Evolutionary conservation across 495 filamentous ascomycete genomes (phyloP).

Genomic region (Hypoxylon lenormandii): DNA sequence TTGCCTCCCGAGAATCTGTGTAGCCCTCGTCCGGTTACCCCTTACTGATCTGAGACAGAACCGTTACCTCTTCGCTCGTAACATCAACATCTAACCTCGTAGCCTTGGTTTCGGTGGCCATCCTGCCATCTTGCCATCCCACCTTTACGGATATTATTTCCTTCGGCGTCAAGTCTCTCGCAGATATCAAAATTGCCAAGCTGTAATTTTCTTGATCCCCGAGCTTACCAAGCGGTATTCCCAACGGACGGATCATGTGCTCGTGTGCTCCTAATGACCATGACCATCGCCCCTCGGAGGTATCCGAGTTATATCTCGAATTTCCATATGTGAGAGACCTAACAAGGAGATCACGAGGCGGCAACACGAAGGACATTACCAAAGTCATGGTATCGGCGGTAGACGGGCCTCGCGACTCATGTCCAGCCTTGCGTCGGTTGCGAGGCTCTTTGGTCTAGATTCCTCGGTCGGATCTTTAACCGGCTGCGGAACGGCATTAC

Average conservation of each 20-base stretch:
- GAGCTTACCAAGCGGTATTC: conserved; percentile 12
- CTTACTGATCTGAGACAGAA: conserved; percentile 36
- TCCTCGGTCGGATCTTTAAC: conserved; percentile 17
- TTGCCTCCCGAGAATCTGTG: conserved; percentile 46
- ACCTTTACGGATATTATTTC: neutral
- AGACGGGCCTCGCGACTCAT: conserved; percentile 6
- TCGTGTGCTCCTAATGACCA: neutral
- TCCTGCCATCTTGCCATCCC: conserved; percentile 10
- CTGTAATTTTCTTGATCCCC: conserved; percentile 2
- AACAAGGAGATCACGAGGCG: conserved; percentile 16
- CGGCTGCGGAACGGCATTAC: conserved; percentile 34
- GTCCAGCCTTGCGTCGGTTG: conserved; percentile 1
- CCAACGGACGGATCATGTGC: conserved; percentile 5
- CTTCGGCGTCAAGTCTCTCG: neutral
- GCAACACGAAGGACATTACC: conserved; percentile 6
- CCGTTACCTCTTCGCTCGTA: conserved; percentile 33
- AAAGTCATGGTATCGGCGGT: conserved; percentile 13
- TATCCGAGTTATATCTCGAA: conserved; percentile 31
- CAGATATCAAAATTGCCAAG: conserved; percentile 21
- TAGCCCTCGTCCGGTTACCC: conserved; percentile 13
- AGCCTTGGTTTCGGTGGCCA: neutral
- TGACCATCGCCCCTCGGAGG: conserved; percentile 20
- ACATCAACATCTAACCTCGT: too few relatives aligned
- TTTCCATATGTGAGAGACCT: conserved; percentile 28
- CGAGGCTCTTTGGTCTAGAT: conserved; percentile 37